Percentiles rank a stretch among this genome's conserved stretches.
These are phyloP conservation scores for Orbilia brochopaga DNA, from an alignment of 2,329 filamentous ascomycete species.

Conservation along the genomic window DNA sequence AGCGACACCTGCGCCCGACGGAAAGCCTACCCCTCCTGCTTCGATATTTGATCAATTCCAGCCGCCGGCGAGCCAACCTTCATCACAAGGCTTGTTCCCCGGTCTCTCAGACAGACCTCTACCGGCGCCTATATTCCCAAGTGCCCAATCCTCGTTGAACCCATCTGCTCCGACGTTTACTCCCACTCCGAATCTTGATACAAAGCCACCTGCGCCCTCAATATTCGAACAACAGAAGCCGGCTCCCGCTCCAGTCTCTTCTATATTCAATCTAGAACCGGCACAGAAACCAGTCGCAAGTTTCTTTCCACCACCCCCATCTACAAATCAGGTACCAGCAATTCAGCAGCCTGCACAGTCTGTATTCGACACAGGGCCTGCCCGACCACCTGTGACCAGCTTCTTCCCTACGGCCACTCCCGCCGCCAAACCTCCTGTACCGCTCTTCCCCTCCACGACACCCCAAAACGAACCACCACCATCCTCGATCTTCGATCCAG, in stretches of 20 bases:
- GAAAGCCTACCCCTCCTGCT: conserved; percentile 20
- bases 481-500: conserved; percentile 25
- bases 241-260: conserved; percentile 8
- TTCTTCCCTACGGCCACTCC: conserved; percentile 34
- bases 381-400: conserved; percentile 18
- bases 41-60: conserved; percentile 30
- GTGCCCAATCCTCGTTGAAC: conserved; percentile 5
- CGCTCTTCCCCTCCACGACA: conserved; percentile 30
- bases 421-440: conserved; percentile 12
- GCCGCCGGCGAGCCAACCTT: background rate
- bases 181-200: conserved; percentile 10
- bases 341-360: conserved; percentile 7
- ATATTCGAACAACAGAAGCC: conserved; percentile 23
- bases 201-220: conserved; percentile 15
- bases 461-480: conserved; percentile 21
- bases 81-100: conserved; percentile 15
- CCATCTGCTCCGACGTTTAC: conserved; percentile 27
- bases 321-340: background rate
- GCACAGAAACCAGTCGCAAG: conserved; percentile 14
- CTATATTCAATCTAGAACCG: conserved; percentile 28
- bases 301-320: conserved; percentile 26
- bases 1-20: background rate
- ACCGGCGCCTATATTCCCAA: conserved; percentile 6
- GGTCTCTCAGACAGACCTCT: background rate
- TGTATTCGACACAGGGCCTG: conserved; percentile 10